Evolutionary conservation across 2,329 filamentous ascomycete species (phyloP).

Genomic region (Sporothrix dimorphospora): DNA sequence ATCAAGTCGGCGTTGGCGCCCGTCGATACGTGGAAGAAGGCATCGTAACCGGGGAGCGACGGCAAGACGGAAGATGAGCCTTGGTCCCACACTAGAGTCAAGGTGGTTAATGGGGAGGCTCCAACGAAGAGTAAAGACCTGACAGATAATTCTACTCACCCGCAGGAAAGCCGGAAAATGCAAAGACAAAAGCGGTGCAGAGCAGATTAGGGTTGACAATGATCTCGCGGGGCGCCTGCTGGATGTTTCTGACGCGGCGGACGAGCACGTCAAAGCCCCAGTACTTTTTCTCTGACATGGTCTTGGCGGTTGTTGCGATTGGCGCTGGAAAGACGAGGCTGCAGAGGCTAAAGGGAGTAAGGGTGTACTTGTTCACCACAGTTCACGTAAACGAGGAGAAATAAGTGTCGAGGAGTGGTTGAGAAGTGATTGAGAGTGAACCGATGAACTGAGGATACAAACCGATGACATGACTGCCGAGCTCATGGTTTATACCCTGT

Average conservation of each 20-base stretch:
- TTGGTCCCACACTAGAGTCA: constrained; percentile 29
- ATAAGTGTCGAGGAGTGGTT: background rate
- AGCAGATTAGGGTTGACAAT: background rate
- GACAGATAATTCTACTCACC: background rate
- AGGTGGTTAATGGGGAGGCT: no score
- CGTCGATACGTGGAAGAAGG: constrained; percentile 30
- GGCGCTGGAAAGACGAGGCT: background rate
- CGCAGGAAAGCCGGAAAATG: background rate
- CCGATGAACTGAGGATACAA: background rate
- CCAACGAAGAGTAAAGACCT: no score
- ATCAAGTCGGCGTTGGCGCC: constrained; percentile 31
- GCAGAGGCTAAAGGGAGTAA: background rate
- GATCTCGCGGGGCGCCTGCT: background rate
- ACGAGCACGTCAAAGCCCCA: constrained; percentile 7
- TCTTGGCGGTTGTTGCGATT: background rate
- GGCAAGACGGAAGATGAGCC: constrained; percentile 30
- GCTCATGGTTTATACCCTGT: background rate
- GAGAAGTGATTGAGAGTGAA: background rate
- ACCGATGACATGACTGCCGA: background rate
- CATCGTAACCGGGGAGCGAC: constrained; percentile 30
- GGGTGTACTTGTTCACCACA: background rate
- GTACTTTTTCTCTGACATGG: background rate
- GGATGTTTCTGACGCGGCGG: constrained; percentile 8
- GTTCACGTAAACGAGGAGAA: background rate
- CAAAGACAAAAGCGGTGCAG: constrained; percentile 7